These are phyloP conservation scores for Hygrophorus pudorinus DNA, from an alignment of 768 basidiomycete genomes.

Conservation along the genomic window DNA sequence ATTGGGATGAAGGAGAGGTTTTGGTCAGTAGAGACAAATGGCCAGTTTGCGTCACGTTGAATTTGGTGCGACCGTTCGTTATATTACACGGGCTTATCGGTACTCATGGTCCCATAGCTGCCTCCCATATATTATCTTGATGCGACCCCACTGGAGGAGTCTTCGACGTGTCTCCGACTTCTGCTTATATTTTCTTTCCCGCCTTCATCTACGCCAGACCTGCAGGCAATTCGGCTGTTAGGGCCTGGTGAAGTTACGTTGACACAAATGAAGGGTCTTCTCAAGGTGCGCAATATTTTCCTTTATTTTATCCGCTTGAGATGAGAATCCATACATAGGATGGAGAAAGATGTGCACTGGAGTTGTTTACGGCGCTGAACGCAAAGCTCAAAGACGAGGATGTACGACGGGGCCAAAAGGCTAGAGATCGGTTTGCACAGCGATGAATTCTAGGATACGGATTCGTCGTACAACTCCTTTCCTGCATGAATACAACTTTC, in stretches of 20 bases:
- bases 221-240: slow-evolving; percentile 57
- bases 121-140: slow-evolving; percentile 62
- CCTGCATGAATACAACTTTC: too few species aligned
- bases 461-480: too few species aligned
- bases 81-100: neutral
- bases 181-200: slow-evolving; percentile 58
- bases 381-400: slow-evolving; percentile 59
- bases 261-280: slow-evolving; percentile 35
- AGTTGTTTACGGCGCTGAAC: slow-evolving; percentile 47
- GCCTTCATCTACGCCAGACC: slow-evolving; percentile 20
- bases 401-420: slow-evolving; percentile 46
- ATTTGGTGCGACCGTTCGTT: slow-evolving; percentile 44
- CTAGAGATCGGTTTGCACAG: slow-evolving; percentile 40
- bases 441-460: slow-evolving; percentile 12
- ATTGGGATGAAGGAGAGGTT: slow-evolving; percentile 76
- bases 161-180: slow-evolving; percentile 50
- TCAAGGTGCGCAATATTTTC: slow-evolving; percentile 35
- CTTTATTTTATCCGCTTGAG: neutral
- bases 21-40: slow-evolving; percentile 53
- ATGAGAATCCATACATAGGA: slow-evolving; percentile 29
- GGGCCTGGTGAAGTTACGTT: slow-evolving; percentile 52
- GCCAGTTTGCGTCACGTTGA: slow-evolving; percentile 73
- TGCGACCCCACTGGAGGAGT: slow-evolving; percentile 62
- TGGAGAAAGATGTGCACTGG: slow-evolving; percentile 55
- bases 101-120: slow-evolving; percentile 27